Conservation (phyloP, 2,329 filamentous ascomycete species). For the Trichoderma sp. region DNA sequence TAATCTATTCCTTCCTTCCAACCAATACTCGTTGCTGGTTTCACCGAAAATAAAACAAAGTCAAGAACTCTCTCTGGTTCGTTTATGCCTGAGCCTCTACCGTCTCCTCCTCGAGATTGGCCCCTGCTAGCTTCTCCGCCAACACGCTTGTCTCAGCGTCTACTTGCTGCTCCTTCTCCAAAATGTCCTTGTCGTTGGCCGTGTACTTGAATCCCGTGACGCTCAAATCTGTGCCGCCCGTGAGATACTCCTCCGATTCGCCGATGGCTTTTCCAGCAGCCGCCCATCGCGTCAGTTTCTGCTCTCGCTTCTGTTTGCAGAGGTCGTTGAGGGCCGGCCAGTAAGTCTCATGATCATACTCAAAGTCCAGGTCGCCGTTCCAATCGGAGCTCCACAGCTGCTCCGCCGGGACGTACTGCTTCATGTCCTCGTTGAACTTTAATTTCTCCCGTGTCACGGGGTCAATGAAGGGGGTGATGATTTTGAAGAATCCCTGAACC, state of each 20-base stretch:
- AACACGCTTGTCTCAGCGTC: constrained; percentile 16
- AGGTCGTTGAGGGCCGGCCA: constrained; percentile 83
- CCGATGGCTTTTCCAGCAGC: constrained; percentile 78
- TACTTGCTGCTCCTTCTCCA: constrained; percentile 25
- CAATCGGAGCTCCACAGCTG: constrained; percentile 79
- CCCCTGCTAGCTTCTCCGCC: constrained; percentile 25
- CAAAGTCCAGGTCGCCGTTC: constrained; percentile 80
- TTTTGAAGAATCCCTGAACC: constrained; percentile 91
- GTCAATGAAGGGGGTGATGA: constrained; percentile 96
- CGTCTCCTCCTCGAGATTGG: constrained; percentile 13
- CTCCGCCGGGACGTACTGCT: constrained; percentile 73
- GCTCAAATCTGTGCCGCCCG: constrained; percentile 54
- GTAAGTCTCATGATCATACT: constrained; percentile 85
- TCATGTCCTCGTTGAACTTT: constrained; percentile 94
- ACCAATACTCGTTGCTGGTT: not conserved
- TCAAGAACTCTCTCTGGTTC: not conserved
- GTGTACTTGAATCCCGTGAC: constrained; percentile 37
- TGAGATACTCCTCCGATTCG: constrained; percentile 85
- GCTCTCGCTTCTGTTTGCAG: constrained; percentile 64
- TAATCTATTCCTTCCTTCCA: not conserved
- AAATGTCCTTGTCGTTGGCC: constrained; percentile 23
- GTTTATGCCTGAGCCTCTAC: constrained; percentile 12
- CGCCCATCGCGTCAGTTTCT: constrained; percentile 71
- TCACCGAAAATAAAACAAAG: not conserved
- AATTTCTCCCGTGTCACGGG: constrained; percentile 91